Evolutionary conservation across 2,329 filamentous ascomycete species (phyloP).

Genomic region (Pseudogymnoascus sp.): DNA sequence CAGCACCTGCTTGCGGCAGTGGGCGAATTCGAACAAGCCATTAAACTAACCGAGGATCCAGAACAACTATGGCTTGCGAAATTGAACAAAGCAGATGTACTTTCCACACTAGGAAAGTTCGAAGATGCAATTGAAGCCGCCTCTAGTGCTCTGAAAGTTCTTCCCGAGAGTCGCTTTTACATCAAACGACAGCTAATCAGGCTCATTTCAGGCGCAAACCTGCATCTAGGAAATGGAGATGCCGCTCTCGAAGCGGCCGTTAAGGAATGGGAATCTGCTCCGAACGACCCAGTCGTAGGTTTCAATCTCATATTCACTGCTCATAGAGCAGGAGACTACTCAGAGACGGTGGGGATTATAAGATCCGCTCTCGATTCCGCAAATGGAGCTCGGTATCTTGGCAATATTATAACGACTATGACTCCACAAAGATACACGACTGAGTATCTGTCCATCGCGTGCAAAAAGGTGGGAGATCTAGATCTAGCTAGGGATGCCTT

Average conservation of each 20-base stretch:
- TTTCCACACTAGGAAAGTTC: not conserved
- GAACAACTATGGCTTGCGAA: not conserved
- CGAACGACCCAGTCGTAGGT: not conserved
- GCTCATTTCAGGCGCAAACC: not conserved
- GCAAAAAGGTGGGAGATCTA: not conserved
- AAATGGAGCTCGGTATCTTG: not conserved
- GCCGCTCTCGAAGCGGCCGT: not conserved
- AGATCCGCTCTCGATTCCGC: not conserved
- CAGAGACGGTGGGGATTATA: not conserved
- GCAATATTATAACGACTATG: not conserved
- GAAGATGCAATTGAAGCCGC: not conserved
- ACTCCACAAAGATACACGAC: not conserved
- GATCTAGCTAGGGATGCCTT: not conserved
- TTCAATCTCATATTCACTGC: not conserved
- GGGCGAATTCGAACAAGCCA: not conserved
- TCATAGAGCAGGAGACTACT: not conserved
- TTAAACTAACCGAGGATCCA: not conserved
- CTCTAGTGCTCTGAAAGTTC: not conserved
- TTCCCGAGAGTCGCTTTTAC: not conserved
- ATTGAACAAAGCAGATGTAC: not conserved
- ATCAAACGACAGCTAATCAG: not conserved
- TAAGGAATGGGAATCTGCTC: not conserved
- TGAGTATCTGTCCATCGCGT: not conserved
- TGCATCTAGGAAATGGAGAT: not conserved
- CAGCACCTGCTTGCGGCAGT: not conserved